Percentiles rank a stretch among this genome's conserved stretches.
Conservation (phyloP, 768 basidiomycete species). For the Trametes elegans region DNA sequence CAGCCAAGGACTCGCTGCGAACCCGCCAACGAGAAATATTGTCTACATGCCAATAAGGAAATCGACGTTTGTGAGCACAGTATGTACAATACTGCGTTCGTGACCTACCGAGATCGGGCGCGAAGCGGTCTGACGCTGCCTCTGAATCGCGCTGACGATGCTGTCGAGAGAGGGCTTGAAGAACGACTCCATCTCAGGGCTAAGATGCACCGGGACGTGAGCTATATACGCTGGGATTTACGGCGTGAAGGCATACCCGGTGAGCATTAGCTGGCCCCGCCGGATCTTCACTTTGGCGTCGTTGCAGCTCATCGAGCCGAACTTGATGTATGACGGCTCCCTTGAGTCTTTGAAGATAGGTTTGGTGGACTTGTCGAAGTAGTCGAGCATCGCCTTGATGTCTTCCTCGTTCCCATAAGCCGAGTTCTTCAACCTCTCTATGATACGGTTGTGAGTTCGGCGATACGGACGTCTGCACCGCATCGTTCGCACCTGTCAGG, state of each 20-base stretch:
- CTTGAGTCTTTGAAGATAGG: slow-evolving; percentile 41
- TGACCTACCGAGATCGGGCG: background rate
- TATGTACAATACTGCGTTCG: too few species aligned
- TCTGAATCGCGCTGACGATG: slow-evolving; percentile 27
- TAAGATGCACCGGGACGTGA: background rate
- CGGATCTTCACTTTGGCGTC: slow-evolving; percentile 39
- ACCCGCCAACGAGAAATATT: slow-evolving; percentile 79
- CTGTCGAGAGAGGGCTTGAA: slow-evolving; percentile 45
- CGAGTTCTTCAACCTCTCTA: slow-evolving; percentile 23
- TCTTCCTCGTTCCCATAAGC: slow-evolving; percentile 35
- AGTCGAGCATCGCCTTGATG: slow-evolving; percentile 35
- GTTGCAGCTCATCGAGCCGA: slow-evolving; percentile 41
- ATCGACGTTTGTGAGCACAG: background rate
- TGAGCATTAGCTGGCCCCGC: slow-evolving; percentile 38
- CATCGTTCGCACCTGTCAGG: slow-evolving; percentile 36
- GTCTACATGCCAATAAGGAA: slow-evolving; percentile 45
- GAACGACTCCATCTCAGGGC: slow-evolving; percentile 40
- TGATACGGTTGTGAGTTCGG: background rate
- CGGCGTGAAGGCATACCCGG: slow-evolving; percentile 32
- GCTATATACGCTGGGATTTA: background rate
- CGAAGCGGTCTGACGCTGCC: slow-evolving; percentile 5
- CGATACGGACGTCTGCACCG: background rate
- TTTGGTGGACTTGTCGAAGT: slow-evolving; percentile 43
- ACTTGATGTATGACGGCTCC: slow-evolving; percentile 41
- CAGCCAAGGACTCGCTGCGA: slow-evolving; percentile 79